phyloP scores from a whole-genome alignment of 208 protist species.

The Leptomonas seymouri region DNA sequence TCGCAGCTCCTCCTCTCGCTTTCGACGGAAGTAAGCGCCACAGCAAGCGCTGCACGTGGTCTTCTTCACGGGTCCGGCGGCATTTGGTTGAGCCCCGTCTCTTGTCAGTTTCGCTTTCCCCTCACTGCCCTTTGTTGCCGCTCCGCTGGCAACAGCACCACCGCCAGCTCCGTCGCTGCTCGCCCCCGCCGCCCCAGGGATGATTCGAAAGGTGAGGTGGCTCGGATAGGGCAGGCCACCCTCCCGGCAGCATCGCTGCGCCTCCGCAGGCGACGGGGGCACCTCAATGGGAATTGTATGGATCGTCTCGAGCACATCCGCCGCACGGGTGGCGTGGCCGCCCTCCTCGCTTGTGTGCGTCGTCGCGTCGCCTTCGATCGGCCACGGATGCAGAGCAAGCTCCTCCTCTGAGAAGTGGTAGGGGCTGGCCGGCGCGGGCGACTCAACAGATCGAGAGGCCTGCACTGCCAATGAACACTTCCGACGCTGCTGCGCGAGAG shows the following conservation, averaged over 20 bases:
- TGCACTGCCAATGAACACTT: not conserved
- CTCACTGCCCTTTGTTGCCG: not conserved
- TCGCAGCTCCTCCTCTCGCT: slow-evolving; percentile 15
- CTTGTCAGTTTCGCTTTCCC: not conserved
- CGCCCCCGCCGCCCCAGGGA: slow-evolving; percentile 4
- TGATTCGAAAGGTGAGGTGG: slow-evolving; percentile 41
- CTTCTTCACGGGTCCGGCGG: slow-evolving; percentile 5
- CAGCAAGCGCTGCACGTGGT: slow-evolving; percentile 17
- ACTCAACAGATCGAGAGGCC: not conserved
- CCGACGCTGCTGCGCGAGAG: not conserved
- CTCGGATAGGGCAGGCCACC: slow-evolving; percentile 50
- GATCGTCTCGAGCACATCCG: slow-evolving; percentile 32
- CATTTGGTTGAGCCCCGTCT: not conserved
- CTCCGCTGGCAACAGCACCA: not conserved
- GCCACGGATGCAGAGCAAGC: slow-evolving; percentile 3
- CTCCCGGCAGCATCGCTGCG: slow-evolving; percentile 25
- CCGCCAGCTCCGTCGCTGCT: not conserved
- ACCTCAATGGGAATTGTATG: slow-evolving; percentile 36
- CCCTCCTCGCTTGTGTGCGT: slow-evolving; percentile 21
- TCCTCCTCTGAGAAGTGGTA: slow-evolving; percentile 31
- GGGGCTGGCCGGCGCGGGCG: slow-evolving; percentile 6
- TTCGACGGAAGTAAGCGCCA: slow-evolving; percentile 7
- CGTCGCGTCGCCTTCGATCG: slow-evolving; percentile 7
- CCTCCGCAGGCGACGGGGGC: slow-evolving; percentile 29
- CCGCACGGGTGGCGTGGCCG: not conserved